Evolutionary conservation across 1,284 basidiomycete species (phyloP), one percentile per base, ranked within the genome.

Genomic region (Exobasidium rhododendri): DNA sequence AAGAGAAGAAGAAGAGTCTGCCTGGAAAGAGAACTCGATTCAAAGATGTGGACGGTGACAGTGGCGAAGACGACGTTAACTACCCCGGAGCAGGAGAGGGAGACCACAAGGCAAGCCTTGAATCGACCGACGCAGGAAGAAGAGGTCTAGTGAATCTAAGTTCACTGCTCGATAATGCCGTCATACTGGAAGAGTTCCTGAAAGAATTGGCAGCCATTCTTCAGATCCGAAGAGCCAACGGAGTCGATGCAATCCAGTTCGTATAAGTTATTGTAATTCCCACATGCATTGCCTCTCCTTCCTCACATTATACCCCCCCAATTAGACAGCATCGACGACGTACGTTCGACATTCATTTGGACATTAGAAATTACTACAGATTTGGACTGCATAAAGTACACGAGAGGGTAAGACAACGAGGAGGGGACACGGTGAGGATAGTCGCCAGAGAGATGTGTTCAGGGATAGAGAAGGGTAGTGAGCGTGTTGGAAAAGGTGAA

Each of bases 171-270:
- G 96, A 98, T 80, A 97, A 98, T 76, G 89, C 94, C 28, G 92
- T 98, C 22, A 87, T 98, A 56, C 80, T 98, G 64, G 94, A 98
- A 81, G 94, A 98, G 81, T 89, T 89, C 63, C 88, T 97, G 72
- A 96, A 97, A 82, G 94, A 98, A 80, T 82, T 96, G 54, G 87
- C 89, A 30, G 91, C 91, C 22, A 88, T 94, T 62, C 86, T 96
- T 59, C 88, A 90, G 80, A 91, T 90, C 24, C 83, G 94, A 65
- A 83, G 91, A 70, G 89, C 88, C 78, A 82, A 94, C 64, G 93
- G 93, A 0, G 89, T 97, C 67, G 93, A 97, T 82, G 10, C 57
- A 17, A 45, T 49, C 20, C 45, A 47, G 22, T 11, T 58, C 17
- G 4, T 55, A 22, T 55, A 31, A 26, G 29, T 6, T n/a, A n/a